A percentile compares a stretch with the other conserved stretches of the same genome.
phyloP scores from a whole-genome alignment of 768 basidiomycete species.

The Polyporus arcularius region DNA sequence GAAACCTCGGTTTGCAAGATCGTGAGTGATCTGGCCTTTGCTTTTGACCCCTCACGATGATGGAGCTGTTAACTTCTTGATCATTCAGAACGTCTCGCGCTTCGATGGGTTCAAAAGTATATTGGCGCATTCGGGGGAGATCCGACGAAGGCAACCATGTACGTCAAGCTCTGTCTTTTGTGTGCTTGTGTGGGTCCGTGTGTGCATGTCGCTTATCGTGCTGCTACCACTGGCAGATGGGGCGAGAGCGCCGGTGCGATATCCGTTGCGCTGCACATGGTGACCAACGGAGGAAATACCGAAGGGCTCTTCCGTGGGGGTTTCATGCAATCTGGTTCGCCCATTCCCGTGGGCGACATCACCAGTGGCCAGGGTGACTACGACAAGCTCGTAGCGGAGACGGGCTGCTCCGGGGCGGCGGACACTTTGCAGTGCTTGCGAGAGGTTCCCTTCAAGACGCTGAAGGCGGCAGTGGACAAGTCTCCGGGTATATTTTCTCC shows the following conservation, averaged over 20 bases:
- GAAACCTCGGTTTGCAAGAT: conserved; percentile 56
- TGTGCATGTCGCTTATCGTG: conserved; percentile 35
- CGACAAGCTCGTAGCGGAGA: conserved; percentile 39
- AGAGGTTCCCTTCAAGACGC: conserved; percentile 31
- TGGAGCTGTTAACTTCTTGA: not conserved
- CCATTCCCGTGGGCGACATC: conserved; percentile 19
- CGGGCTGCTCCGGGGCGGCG: conserved; percentile 34
- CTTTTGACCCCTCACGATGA: not conserved
- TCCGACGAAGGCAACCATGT: conserved; percentile 46
- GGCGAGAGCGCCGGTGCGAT: conserved; percentile 45
- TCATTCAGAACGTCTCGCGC: conserved; percentile 37
- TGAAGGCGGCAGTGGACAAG: conserved; percentile 36
- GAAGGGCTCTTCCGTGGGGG: conserved; percentile 28
- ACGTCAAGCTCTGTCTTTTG: conserved; percentile 2
- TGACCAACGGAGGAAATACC: conserved; percentile 26
- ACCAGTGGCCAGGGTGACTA: conserved; percentile 38
- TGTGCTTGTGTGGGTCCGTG: not conserved
- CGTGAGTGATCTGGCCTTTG: conserved; percentile 29
- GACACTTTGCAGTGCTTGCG: conserved; percentile 48
- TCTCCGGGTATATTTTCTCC: conserved; percentile 36
- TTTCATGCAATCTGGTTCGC: conserved; percentile 40
- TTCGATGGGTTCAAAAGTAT: conserved; percentile 46
- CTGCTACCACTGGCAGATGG: conserved; percentile 34
- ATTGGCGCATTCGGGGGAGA: conserved; percentile 48
- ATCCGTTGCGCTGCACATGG: conserved; percentile 31